phyloP scores from a whole-genome alignment of 2,329 filamentous ascomycete species.

The Diaporthe caulivora region DNA sequence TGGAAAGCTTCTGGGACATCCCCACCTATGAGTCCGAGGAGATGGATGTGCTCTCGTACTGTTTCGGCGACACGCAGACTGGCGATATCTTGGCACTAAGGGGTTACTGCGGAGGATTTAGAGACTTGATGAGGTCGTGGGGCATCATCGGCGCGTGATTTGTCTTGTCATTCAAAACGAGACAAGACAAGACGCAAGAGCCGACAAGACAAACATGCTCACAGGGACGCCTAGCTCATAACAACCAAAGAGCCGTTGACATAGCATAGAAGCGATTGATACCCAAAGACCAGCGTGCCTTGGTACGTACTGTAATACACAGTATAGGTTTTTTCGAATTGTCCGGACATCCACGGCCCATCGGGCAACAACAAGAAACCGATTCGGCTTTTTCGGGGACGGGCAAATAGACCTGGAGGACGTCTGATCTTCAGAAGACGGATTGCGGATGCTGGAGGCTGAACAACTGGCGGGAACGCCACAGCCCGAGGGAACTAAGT shows the following conservation, averaged over 20 bases:
- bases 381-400: background rate
- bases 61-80: slow-evolving; percentile 28
- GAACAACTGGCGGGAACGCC: background rate
- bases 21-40: slow-evolving; percentile 36
- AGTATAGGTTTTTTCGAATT: background rate
- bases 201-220: background rate
- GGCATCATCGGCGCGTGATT: slow-evolving; percentile 34
- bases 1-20: slow-evolving; percentile 35
- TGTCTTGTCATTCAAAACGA: background rate
- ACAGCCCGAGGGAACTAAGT: background rate
- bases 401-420: background rate
- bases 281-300: slow-evolving; percentile 30
- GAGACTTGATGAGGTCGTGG: slow-evolving; percentile 37
- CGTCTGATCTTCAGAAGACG: background rate
- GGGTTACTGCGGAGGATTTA: slow-evolving; percentile 37
- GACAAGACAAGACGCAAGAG: background rate
- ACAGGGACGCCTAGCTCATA: background rate
- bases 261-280: slow-evolving; percentile 38
- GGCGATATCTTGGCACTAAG: slow-evolving; percentile 35
- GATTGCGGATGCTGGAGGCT: background rate
- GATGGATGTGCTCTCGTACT: slow-evolving; percentile 36
- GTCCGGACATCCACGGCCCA: background rate
- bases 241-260: slow-evolving; percentile 2
- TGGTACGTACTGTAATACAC: slow-evolving; percentile 8
- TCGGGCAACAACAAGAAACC: background rate